Base-by-base conservation (phyloP, 2,329 filamentous ascomycete species). In the Akanthomyces dipterigenus region DNA sequence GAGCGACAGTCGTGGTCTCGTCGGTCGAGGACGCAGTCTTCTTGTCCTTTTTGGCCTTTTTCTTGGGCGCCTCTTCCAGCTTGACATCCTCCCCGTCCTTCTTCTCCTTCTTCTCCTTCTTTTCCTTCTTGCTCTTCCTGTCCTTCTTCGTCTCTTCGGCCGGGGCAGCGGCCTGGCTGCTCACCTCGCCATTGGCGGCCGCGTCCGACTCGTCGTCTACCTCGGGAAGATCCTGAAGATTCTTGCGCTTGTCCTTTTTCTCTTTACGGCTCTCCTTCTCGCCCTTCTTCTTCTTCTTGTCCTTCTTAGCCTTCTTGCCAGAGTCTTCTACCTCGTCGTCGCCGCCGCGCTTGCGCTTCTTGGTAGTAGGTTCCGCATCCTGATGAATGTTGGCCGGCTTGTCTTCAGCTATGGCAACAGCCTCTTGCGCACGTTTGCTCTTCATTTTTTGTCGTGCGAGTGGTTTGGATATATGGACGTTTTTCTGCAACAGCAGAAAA, bases 211-310 rank as follows among this genome's bases (percentile, higher is more conserved):
- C 66, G 16, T 67, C 65, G 16, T 67, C 65, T 43, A 70, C 69
- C 36, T 72, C 72, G 0, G 74, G 75, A 11, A 77, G 69, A 34
- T 76, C 70, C 49, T 71, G 70, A 7, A 76, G 65, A 50, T 77
- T 65, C 66, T 74, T 73, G 57, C 72, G 71, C 67, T 75, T 76
- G 31, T 76, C 71, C 66, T 77, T 76, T 66, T 74, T 75, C 55
- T 76, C 74, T 61, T 75, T 73, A 45, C 74, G 72, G 60, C 70
- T 71, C 65, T 75, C 70, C 62, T 70, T 69, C 18, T 59, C 56
- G 59, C 67, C 65, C 58, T 69, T 69, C 62, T 75, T 72, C 50
- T 73, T 71, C 66, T 75, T 72, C 64, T 74, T 71, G 11, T 72
- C 67, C 61, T 72, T 72, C 66, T 75, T 73, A n/a, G 64, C 66